Evolutionary conservation across 108 stramenopile species (phyloP), one percentile per base, ranked within the genome.

Genomic region (Epithemia pelagica): DNA sequence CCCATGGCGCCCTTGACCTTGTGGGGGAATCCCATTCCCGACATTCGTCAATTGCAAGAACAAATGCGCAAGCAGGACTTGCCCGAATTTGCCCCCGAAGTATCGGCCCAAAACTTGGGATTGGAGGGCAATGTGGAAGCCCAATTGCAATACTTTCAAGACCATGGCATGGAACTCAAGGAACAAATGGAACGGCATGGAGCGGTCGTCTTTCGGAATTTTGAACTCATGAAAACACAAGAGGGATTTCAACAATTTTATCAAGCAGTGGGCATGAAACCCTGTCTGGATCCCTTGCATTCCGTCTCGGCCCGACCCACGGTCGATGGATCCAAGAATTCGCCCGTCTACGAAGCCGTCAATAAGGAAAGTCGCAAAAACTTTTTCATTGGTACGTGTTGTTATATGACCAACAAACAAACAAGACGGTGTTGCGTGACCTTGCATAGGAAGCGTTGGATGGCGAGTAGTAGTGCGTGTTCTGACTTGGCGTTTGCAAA

Each of bases 331-430:
- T 70, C 73, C 46, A 89, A 85, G 66, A 78, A 89, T 66, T 76
- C 76, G 31, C 87, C 89, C 0, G 90, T 94, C 23, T 94, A 94
- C 73, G 90, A 94, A 69, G 93, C 93, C 19, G 93, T 94, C 33
- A 94, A 94, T 73, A 94, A 94, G 78, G 90, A 94, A 74, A 79
- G 77, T 59, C 85, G 93, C 26, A 90, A 91, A 75, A 94, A 94
- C 71, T 91, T 91, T 76, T 94, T 91, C 65, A 91, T 94, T 69
- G 92, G 83, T 81, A 66, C 28, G 82, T 82, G 21, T 20, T n/a
- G 29, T 15, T 28, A 8, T 24, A 10, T 23, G 58, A n/a, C n/a
- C n/a, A n/a, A n/a, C n/a, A n/a, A n/a, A n/a, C n/a, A n/a, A n/a
- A n/a, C n/a, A n/a, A n/a, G n/a, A n/a, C n/a, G n/a, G n/a, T n/a